Conservation (phyloP, 116 monocot species). For the Phalaenopsis hybrid region DNA sequence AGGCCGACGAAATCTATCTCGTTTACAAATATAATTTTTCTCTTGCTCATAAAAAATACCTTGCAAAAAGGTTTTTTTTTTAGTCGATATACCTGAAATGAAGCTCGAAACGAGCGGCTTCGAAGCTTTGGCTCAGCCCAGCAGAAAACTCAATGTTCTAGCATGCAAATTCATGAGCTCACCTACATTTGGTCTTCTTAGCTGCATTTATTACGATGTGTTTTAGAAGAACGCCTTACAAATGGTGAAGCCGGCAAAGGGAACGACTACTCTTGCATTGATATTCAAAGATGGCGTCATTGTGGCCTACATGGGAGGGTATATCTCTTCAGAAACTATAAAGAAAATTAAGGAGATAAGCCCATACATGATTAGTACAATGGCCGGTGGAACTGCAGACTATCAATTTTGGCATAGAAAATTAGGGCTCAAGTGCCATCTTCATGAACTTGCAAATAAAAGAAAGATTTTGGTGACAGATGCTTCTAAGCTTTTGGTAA, state of each 20-base stretch:
- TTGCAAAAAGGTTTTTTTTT: neutral
- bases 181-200: conserved; percentile 57
- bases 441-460: no score
- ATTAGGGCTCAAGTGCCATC: conserved; percentile 46
- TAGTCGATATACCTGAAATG: conserved; percentile 15
- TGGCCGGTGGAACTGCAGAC: conserved; percentile 95
- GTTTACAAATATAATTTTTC: no score
- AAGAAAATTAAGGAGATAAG: conserved; percentile 94
- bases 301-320: conserved; percentile 19
- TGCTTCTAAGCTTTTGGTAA: no score
- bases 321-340: conserved; percentile 53
- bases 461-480: no score
- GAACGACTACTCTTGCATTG: conserved; percentile 97
- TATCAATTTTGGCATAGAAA: conserved; percentile 90
- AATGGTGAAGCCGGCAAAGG: conserved; percentile 88
- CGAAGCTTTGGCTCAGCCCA: conserved; percentile 22
- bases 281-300: conserved; percentile 93
- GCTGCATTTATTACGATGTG: conserved; percentile 65
- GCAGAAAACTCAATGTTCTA: conserved; percentile 15
- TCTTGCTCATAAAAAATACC: no score
- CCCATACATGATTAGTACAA: conserved; percentile 86
- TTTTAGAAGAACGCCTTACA: conserved; percentile 66
- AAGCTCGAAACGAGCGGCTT: conserved; percentile 58
- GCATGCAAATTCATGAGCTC: neutral
- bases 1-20: no score